Conservation (phyloP, 2,329 filamentous ascomycete species). For the Pseudogymnoascus sp. region DNA sequence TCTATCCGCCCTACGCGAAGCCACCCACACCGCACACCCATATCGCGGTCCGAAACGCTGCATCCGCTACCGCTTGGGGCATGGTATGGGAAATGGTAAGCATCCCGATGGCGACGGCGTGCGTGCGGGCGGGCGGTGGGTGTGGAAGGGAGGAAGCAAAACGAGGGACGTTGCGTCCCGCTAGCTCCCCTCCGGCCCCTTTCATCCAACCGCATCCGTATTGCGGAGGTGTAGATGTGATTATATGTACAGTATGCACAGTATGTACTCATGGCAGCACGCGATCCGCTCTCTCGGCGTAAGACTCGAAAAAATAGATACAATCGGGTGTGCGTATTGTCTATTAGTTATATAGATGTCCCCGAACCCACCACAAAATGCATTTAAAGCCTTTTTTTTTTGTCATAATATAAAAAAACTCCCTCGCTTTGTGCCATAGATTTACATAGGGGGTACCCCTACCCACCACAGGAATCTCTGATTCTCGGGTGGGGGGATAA, state of each 20-base stretch:
- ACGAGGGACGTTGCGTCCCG: background rate
- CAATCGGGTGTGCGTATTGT: constrained; percentile 7
- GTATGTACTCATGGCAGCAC: background rate
- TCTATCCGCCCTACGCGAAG: background rate
- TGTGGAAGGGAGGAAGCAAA: background rate
- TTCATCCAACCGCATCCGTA: background rate
- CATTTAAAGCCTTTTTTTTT: constrained; percentile 2
- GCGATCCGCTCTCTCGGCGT: background rate
- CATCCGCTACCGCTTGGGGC: background rate
- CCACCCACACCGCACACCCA: background rate
- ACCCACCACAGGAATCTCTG: background rate
- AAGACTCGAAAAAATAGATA: background rate
- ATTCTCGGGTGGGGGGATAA: background rate
- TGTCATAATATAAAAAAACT: constrained; percentile 7
- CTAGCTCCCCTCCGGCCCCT: too few relatives aligned
- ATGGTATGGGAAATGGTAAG: background rate
- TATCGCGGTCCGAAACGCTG: background rate
- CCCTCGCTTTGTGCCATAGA: constrained; percentile 8
- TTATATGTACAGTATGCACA: background rate
- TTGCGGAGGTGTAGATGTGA: background rate
- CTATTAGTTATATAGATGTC: constrained; percentile 9
- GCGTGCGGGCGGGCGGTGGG: background rate
- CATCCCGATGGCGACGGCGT: background rate
- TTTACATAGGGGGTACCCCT: background rate
- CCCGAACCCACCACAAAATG: constrained; percentile 5